Evolutionary conservation across 345 rosid species (phyloP), one percentile per base, ranked within the genome.

Genomic region (Citrus maxima): DNA sequence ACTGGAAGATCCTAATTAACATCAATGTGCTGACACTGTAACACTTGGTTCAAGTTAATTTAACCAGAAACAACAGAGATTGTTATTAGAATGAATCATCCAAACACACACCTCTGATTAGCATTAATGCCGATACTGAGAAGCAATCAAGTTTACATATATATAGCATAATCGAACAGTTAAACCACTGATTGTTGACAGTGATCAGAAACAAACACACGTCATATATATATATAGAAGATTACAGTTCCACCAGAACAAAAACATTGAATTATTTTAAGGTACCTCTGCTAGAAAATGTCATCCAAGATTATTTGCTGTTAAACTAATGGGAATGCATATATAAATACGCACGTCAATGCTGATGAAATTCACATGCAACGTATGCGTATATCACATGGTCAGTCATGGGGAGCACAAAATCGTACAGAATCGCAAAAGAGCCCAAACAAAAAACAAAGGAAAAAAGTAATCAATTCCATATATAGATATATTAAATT

Each of bases 361-460:
- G 67, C 55, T 79, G 76, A 73, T 65, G 75, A 55, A 75, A 75
- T 63, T 77, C 84, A 74, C 84, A 78, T 83, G 84, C 77, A 84
- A 75, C 77, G 79, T 79, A 76, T 81, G 83, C n/a, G 70, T 75
- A 73, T 79, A 70, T 77, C 82, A 80, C 84, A 81, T 80, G 82
- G 81, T 32, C 85, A 85, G 78, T 81, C 88, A 87, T 87, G 81
- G 91, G 91, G 89, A 83, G 90, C 91, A 87, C 75, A 83, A 80
- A 76, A 90, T 87, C 90, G 46, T 66, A 87, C 71, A 85, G 88
- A 83, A 87, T 87, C 89, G 80, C 67, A 78, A 84, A 87, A 87
- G 80, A 67, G 80, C 82, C 77, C 58, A 54, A 18, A 54, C 22
- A 54, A 84, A 77, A 81, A 77, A 56, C 72, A 78, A 74, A 32